Percentiles rank a stretch among this genome's conserved stretches.
Conservation (phyloP, 75 land plant species). For the Isoetes taiwanensis region DNA sequence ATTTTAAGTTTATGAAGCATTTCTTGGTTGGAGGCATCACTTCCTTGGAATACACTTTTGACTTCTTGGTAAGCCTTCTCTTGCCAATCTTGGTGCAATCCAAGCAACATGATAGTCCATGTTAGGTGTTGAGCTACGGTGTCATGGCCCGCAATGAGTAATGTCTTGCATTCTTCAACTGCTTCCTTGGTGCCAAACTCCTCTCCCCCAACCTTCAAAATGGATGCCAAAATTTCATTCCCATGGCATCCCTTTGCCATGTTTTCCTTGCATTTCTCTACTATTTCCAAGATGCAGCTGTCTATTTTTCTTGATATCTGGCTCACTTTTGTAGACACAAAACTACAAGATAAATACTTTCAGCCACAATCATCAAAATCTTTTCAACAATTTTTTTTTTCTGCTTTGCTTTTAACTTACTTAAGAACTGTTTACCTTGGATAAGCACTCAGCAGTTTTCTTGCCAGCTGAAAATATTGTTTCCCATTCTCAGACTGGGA, state of each 20-base stretch:
- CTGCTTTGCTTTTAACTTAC: too few relatives aligned
- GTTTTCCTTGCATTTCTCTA: too few relatives aligned
- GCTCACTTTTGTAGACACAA: not conserved
- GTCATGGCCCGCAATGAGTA: conserved; percentile 1
- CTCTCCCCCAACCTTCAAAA: not conserved
- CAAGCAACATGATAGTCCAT: conserved; percentile 4
- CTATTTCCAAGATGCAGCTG: not conserved
- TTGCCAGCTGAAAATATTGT: too few relatives aligned
- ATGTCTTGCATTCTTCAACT: conserved; percentile 1
- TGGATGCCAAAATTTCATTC: not conserved
- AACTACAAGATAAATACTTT: too few relatives aligned
- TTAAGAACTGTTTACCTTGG: too few relatives aligned
- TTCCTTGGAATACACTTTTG: not conserved
- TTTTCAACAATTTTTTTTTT: too few relatives aligned
- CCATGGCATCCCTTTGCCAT: not conserved
- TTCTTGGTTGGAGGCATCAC: conserved; percentile 3
- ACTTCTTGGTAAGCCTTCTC: not conserved
- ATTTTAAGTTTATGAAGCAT: not conserved
- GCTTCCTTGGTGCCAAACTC: not conserved
- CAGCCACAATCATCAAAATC: too few relatives aligned
- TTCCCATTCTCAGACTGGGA: too few relatives aligned
- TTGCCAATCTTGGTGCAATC: not conserved
- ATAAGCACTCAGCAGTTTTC: too few relatives aligned
- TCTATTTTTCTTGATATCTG: not conserved
- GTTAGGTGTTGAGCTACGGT: not conserved